phyloP scores from a whole-genome alignment of 1,139 yeast genomes.

The Hemisphaericaspora subhashii region DNA sequence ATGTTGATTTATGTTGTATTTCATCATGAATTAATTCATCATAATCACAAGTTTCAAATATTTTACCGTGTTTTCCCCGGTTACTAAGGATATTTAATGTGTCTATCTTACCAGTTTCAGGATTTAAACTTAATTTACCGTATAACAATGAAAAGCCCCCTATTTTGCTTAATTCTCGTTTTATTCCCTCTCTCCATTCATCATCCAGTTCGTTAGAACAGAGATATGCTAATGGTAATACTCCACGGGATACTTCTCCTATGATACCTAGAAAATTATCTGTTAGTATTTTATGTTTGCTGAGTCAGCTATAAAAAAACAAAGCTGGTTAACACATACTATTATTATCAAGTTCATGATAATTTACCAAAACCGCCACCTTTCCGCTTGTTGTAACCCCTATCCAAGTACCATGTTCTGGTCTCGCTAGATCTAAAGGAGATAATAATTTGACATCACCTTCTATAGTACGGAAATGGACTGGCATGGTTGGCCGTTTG shows the following conservation, averaged over 20 bases:
- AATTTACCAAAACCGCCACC: slow-evolving; percentile 75
- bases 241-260: slow-evolving; percentile 67
- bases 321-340: slow-evolving; percentile 19
- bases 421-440: slow-evolving; percentile 74
- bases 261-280: slow-evolving; percentile 18
- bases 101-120: slow-evolving; percentile 24
- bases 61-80: slow-evolving; percentile 42
- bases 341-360: slow-evolving; percentile 42
- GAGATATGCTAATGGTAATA: slow-evolving; percentile 62
- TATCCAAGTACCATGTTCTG: slow-evolving; percentile 90
- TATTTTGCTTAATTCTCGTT: slow-evolving; percentile 43
- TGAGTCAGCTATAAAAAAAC: neutral
- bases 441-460: slow-evolving; percentile 46
- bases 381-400: slow-evolving; percentile 67
- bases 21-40: slow-evolving; percentile 10
- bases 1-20: slow-evolving; percentile 26
- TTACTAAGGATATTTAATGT: slow-evolving; percentile 54
- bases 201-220: slow-evolving; percentile 35
- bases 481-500: slow-evolving; percentile 67
- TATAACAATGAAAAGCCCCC: slow-evolving; percentile 87
- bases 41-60: slow-evolving; percentile 21
- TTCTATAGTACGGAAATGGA: slow-evolving; percentile 47
- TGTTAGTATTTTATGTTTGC: slow-evolving; percentile 16
- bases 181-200: slow-evolving; percentile 43
- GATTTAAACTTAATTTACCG: slow-evolving; percentile 50